Conservation (phyloP, 768 basidiomycete genomes). For the Lactarius psammicola region DNA sequence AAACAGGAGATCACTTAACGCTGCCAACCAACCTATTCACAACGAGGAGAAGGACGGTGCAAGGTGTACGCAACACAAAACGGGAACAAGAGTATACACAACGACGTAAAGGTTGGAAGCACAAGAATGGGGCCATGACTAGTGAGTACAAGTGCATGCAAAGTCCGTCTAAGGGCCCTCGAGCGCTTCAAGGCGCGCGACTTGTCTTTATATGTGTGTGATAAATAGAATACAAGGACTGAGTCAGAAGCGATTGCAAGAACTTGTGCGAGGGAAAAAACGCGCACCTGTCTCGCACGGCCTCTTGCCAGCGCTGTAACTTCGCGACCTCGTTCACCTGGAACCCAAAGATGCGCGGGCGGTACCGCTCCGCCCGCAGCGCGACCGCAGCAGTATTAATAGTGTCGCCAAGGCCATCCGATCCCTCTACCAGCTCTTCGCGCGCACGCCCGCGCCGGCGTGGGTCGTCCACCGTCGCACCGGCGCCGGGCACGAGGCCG, state of each 20-base stretch:
- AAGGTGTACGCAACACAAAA: constrained; percentile 3
- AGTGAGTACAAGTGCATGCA: background rate
- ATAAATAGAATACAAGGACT: background rate
- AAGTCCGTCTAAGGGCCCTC: constrained; percentile 12
- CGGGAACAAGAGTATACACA: constrained; percentile 7
- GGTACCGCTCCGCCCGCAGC: constrained; percentile 86
- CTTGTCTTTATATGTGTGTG: constrained; percentile 20
- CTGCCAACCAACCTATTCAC: background rate
- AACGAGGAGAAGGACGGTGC: background rate
- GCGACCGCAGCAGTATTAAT: constrained; percentile 81
- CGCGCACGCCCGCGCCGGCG: constrained; percentile 31
- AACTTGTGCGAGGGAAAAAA: background rate
- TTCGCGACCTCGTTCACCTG: constrained; percentile 92
- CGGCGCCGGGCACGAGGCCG: constrained; percentile 32
- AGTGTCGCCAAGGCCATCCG: constrained; percentile 57
- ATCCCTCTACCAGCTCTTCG: constrained; percentile 50
- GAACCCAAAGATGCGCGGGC: constrained; percentile 96
- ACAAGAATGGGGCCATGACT: too few relatives aligned
- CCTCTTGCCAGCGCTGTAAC: constrained; percentile 95
- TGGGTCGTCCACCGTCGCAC: constrained; percentile 35
- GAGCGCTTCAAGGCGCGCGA: constrained; percentile 27
- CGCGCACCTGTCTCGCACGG: constrained; percentile 75
- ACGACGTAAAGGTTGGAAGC: background rate
- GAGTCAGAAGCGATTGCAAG: background rate
- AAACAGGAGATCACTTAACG: background rate